Base-by-base conservation (phyloP, 169 alveolate genomes). In the Eimeria acervulina region DNA sequence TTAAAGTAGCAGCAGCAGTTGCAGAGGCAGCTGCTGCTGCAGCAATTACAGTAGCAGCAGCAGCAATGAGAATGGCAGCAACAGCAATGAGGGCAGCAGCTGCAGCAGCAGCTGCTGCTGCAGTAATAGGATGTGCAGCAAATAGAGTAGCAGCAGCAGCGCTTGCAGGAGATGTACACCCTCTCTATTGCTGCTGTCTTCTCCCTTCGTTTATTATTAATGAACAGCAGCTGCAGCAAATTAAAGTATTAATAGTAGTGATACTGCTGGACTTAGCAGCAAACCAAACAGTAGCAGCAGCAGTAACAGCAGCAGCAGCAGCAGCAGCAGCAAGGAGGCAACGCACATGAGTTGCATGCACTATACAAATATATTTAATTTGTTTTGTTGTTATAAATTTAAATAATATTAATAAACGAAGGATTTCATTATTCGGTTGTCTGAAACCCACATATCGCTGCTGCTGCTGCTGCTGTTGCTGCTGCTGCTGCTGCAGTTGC, bases 221-320 rank as follows among this genome's bases (percentile, higher is more conserved):
- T n/a, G n/a, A n/a, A n/a, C n/a, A n/a, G n/a, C n/a, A n/a, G 66
- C 66, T 52, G 66, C 66, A 13, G 66, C 66, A 10, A 19, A 10
- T 52, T 10, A 10, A 13, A 19, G 26, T 52, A 19, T 19, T 55
- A 23, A 17, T 55, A 23, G 28, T 55, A 23, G 28, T 55, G 68
- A 17, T 55, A 23, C 68, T 55, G 68, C 68, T 55, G 68, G 68
- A 23, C 0, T 55, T 23, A 55, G 68, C 90, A 81, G 90, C 90
- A 81, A 44, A 15, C 8, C 70, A 63, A 81, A 68, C 90, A 44
- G 66, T 12, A 23, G 21, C 28, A 51, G 12, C 63, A 28, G 90
- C 90, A 80, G 90, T 13, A 80, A 68, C 61, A 44, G 87, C 47
- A 55, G 68, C 21, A 55, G 68, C 21, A 55, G 68, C 21, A 55